Evolutionary conservation across 768 basidiomycete species (phyloP).

Genomic region (Leccinum incarnatum): DNA sequence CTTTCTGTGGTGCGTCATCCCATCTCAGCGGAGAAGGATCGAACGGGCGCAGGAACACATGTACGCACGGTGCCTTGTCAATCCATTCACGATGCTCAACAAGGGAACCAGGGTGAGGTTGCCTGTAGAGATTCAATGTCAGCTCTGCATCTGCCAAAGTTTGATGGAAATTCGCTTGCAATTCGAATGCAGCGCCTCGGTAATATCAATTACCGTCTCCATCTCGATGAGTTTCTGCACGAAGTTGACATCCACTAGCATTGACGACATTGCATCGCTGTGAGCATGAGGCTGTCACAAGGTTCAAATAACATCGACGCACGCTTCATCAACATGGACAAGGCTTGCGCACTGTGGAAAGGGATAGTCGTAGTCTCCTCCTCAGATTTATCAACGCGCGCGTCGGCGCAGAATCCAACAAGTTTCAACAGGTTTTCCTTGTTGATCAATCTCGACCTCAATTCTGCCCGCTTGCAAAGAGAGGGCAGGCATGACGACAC

Average conservation of each 20-base stretch:
- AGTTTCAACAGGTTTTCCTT: conserved; percentile 19
- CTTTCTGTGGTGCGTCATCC: not conserved
- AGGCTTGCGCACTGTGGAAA: conserved; percentile 28
- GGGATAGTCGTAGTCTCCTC: conserved; percentile 19
- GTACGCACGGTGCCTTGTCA: conserved; percentile 16
- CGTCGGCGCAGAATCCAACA: conserved; percentile 19
- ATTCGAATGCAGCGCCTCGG: conserved; percentile 12
- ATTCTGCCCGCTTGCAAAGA: conserved; percentile 21
- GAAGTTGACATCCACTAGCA: conserved; percentile 13
- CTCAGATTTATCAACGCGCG: conserved; percentile 1
- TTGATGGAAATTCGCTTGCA: conserved; percentile 8
- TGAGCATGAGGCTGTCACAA: not conserved
- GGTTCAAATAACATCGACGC: not conserved
- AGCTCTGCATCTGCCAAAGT: not conserved
- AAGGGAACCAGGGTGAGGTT: conserved; percentile 21
- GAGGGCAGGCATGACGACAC: conserved; percentile 25
- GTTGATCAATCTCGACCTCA: conserved; percentile 16
- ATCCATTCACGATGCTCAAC: conserved; percentile 16
- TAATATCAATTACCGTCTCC: conserved; percentile 16
- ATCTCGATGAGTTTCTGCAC: conserved; percentile 16
- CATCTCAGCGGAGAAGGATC: not conserved
- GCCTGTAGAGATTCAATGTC: not conserved
- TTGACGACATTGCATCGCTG: not conserved
- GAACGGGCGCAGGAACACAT: not conserved
- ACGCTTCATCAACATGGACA: conserved; percentile 28